Conservation (phyloP, 2,329 filamentous ascomycete genomes). For the Furcasterigmium furcatum region DNA sequence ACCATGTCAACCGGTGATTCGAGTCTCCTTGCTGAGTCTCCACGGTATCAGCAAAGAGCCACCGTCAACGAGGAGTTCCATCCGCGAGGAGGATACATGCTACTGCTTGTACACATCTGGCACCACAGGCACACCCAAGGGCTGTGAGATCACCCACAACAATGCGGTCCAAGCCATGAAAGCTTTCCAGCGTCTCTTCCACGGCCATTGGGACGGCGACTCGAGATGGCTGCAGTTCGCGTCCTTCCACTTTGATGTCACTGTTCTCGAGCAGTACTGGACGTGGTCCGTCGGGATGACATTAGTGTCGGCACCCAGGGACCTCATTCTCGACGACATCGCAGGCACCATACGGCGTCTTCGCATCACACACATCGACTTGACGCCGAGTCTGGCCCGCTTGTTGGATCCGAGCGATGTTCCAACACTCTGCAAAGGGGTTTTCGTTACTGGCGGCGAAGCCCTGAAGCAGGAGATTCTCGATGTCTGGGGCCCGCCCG, state of each 20-base stretch:
- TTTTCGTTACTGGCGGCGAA: constrained; percentile 93
- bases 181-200: constrained; percentile 77
- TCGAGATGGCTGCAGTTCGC: constrained; percentile 92
- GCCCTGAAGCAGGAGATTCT: constrained; percentile 85
- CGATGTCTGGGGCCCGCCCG: constrained; percentile 75
- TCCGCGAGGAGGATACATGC: constrained; percentile 51
- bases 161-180: constrained; percentile 89
- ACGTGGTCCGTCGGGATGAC: constrained; percentile 89
- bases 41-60: constrained; percentile 16
- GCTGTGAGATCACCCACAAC: constrained; percentile 83
- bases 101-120: constrained; percentile 89
- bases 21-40: constrained; percentile 19
- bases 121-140: constrained; percentile 83
- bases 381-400: constrained; percentile 83
- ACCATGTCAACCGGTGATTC: constrained; percentile 25
- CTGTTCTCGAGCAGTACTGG: constrained; percentile 92
- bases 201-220: constrained; percentile 65
- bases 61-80: constrained; percentile 18
- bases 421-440: constrained; percentile 73
- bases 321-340: constrained; percentile 83
- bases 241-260: constrained; percentile 92
- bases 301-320: constrained; percentile 76
- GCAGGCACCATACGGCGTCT: constrained; percentile 68
- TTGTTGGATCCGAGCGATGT: constrained; percentile 77
- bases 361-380: constrained; percentile 82